Evolutionary conservation across 129 eudicot species (phyloP).

Genomic region (Chrysanthemum seticuspe): DNA sequence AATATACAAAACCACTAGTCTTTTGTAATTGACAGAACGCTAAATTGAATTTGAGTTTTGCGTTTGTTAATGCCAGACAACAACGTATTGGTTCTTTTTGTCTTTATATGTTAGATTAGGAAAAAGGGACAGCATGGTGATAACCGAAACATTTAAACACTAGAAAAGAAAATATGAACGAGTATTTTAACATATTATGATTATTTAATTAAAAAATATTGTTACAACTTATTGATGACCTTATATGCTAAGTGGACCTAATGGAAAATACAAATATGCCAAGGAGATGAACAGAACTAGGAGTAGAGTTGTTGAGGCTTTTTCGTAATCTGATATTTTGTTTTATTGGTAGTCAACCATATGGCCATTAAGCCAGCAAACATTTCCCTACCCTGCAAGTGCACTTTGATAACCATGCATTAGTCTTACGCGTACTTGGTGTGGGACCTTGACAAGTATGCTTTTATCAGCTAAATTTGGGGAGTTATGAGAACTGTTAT

Average conservation of each 20-base stretch:
- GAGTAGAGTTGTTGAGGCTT: constrained; percentile 10
- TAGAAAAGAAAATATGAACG: too few species aligned
- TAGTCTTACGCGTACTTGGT: too few species aligned
- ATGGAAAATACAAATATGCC: constrained; percentile 4
- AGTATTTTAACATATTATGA: too few species aligned
- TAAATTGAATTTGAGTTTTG: too few species aligned
- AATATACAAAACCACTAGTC: background rate
- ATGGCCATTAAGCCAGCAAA: too few species aligned
- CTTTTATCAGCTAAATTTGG: too few species aligned
- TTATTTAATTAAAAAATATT: too few species aligned
- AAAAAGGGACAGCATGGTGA: background rate
- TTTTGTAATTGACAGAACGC: background rate
- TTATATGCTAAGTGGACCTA: constrained; percentile 15
- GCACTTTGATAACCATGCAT: too few species aligned
- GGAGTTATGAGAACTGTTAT: too few species aligned
- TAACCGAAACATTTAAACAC: background rate
- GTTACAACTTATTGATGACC: background rate
- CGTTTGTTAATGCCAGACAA: constrained; percentile 1
- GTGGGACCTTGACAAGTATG: constrained; percentile 3
- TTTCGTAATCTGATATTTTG: background rate
- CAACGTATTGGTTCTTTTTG: constrained; percentile 6
- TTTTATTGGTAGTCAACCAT: too few species aligned
- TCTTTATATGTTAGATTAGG: constrained; percentile 2
- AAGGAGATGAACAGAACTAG: background rate
- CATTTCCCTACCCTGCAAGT: too few species aligned